Percentiles rank a stretch among this genome's conserved stretches.
Conservation (phyloP, 768 basidiomycete species). For the Lyophyllum shimeji region DNA sequence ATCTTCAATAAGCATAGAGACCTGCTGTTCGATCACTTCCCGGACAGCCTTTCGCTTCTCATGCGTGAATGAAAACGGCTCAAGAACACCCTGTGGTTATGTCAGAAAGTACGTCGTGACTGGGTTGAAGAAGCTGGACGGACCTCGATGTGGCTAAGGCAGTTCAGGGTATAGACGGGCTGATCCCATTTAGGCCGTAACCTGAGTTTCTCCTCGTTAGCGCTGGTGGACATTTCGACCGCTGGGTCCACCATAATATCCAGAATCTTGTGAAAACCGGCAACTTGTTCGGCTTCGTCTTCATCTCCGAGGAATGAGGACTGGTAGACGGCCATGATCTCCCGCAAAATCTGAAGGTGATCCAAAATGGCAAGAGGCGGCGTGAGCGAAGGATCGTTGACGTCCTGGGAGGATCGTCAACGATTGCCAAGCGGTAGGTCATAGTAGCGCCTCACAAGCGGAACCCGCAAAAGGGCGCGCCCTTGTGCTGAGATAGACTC, state of each 20-base stretch:
- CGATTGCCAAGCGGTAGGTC: slow-evolving; percentile 16
- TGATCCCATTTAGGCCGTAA: slow-evolving; percentile 71
- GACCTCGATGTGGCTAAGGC: slow-evolving; percentile 80
- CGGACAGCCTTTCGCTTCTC: slow-evolving; percentile 61
- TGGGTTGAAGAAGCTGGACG: slow-evolving; percentile 15
- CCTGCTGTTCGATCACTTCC: slow-evolving; percentile 57
- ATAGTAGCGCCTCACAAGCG: slow-evolving; percentile 41
- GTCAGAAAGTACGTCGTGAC: neutral
- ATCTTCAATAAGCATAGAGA: slow-evolving; percentile 68
- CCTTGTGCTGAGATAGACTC: slow-evolving; percentile 87
- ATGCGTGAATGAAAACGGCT: slow-evolving; percentile 65
- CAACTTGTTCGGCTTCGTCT: slow-evolving; percentile 36
- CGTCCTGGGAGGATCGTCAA: slow-evolving; percentile 40
- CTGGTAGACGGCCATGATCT: slow-evolving; percentile 87
- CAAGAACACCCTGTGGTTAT: slow-evolving; percentile 54
- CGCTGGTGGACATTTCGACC: slow-evolving; percentile 68
- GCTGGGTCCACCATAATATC: slow-evolving; percentile 86
- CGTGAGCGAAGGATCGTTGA: slow-evolving; percentile 66
- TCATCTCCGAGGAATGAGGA: slow-evolving; percentile 78
- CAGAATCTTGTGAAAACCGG: slow-evolving; percentile 68
- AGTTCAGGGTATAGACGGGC: slow-evolving; percentile 84
- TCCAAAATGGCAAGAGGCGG: slow-evolving; percentile 83
- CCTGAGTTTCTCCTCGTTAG: slow-evolving; percentile 64
- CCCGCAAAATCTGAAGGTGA: slow-evolving; percentile 78
- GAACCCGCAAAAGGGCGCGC: slow-evolving; percentile 54